phyloP scores from a whole-genome alignment of 306 rosid genomes.

The Coriaria nepalensis region DNA sequence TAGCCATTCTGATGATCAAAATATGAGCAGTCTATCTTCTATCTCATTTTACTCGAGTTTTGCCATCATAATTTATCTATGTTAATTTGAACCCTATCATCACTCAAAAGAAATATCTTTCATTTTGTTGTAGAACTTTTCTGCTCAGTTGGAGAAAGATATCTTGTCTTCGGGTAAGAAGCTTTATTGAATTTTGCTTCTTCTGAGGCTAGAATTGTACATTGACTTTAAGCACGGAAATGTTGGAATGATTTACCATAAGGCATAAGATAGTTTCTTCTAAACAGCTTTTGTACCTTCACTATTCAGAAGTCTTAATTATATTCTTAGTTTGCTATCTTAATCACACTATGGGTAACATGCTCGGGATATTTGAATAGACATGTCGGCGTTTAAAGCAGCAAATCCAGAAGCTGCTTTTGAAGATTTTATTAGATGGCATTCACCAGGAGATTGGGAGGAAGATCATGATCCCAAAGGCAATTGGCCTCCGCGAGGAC shows the following conservation, averaged over 20 bases:
- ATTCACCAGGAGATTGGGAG: constrained; percentile 98
- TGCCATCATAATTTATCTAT: no score
- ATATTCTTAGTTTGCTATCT: constrained; percentile 1
- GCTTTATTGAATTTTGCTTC: constrained; percentile 3
- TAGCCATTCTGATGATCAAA: no score
- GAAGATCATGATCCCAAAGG: constrained; percentile 22
- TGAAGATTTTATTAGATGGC: constrained; percentile 98
- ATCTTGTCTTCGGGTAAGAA: constrained; percentile 79
- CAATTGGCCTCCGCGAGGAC: constrained; percentile 73
- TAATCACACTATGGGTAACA: constrained; percentile 6
- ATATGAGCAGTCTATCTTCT: no score
- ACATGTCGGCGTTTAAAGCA: constrained; percentile 96
- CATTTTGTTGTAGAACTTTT: constrained; percentile 53
- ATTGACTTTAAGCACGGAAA: no score
- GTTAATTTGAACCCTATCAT: no score
- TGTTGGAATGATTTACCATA: no score
- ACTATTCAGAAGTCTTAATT: no score
- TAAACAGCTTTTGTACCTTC: no score
- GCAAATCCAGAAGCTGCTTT: constrained; percentile 89
- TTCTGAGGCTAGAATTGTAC: neutral
- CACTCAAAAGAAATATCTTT: no score
- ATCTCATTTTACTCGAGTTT: no score
- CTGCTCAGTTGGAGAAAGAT: constrained; percentile 90
- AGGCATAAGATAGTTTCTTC: no score
- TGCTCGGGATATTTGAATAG: constrained; percentile 31